A percentile compares a stretch with the other conserved stretches of the same genome.
Evolutionary conservation across 2,329 filamentous ascomycete species (phyloP).

Genomic region (Ophiostoma fasciatum): DNA sequence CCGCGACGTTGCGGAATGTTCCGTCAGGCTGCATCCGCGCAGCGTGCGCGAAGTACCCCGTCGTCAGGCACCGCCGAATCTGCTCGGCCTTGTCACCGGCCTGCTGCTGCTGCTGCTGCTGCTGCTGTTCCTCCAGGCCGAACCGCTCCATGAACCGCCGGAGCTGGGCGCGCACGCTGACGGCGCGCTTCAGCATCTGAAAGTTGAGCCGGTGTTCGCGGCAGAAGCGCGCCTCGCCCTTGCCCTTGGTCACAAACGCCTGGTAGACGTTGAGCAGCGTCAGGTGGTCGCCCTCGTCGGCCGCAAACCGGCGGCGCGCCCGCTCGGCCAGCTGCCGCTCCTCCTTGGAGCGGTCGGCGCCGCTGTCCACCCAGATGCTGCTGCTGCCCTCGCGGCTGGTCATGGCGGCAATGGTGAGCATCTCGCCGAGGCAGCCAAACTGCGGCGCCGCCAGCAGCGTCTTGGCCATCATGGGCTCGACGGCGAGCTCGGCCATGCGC

Average conservation of each 20-base stretch:
- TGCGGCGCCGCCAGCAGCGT: constrained; percentile 60
- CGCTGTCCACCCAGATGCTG: constrained; percentile 64
- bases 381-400: constrained; percentile 69
- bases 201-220: constrained; percentile 77
- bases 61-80: constrained; percentile 71
- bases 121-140: constrained; percentile 46
- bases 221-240: constrained; percentile 75
- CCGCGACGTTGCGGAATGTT: constrained; percentile 73
- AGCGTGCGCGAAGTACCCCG: constrained; percentile 85
- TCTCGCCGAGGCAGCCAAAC: constrained; percentile 70
- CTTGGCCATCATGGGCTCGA: constrained; percentile 94
- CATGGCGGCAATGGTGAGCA: constrained; percentile 90
- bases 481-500: constrained; percentile 82
- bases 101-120: constrained; percentile 16
- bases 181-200: constrained; percentile 66
- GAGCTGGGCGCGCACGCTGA: constrained; percentile 76
- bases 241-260: constrained; percentile 68
- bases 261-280: constrained; percentile 91
- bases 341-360: constrained; percentile 27
- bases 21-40: constrained; percentile 91
- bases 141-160: constrained; percentile 79
- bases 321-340: constrained; percentile 63
- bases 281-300: constrained; percentile 84
- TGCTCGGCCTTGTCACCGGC: constrained; percentile 42
- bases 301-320: constrained; percentile 68